Conservation (phyloP, 345 rosid species). For the Eucalyptus regnans region DNA sequence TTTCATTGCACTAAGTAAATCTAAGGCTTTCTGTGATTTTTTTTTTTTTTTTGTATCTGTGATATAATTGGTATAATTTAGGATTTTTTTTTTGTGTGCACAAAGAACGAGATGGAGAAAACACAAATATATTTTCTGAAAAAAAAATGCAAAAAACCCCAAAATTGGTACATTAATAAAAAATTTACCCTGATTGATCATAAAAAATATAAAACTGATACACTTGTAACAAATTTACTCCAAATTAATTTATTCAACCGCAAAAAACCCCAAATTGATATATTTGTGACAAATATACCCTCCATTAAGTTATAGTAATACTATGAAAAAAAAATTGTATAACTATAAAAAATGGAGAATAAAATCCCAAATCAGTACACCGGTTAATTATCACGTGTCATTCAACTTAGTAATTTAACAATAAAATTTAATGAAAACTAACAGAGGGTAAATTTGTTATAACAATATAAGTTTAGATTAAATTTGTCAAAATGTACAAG, state of each 20-base stretch:
- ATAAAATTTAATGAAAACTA: rapidly evolving
- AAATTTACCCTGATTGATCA: rapidly evolving
- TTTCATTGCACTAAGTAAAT: too few relatives aligned
- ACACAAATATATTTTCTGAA: background rate
- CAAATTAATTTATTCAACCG: rapidly evolving
- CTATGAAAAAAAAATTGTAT: too few relatives aligned
- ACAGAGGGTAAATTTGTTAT: rapidly evolving
- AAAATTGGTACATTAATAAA: rapidly evolving
- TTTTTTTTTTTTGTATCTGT: too few relatives aligned
- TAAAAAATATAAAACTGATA: rapidly evolving
- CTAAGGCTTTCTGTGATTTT: too few relatives aligned
- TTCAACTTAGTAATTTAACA: too few relatives aligned
- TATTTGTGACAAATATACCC: too few relatives aligned
- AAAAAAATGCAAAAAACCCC: too few relatives aligned
- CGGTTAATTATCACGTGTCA: rapidly evolving
- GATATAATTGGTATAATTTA: too few relatives aligned
- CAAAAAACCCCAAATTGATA: rapidly evolving
- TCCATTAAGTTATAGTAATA: too few relatives aligned
- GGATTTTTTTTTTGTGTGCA: rapidly evolving
- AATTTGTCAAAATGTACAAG: too few relatives aligned
- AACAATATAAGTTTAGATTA: rapidly evolving
- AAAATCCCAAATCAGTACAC: rapidly evolving
- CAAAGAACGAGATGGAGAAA: background rate
- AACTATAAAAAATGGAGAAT: rapidly evolving
- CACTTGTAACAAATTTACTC: rapidly evolving